Conservation (phyloP, 768 basidiomycete genomes). For the Gelatoporia subvermispora region DNA sequence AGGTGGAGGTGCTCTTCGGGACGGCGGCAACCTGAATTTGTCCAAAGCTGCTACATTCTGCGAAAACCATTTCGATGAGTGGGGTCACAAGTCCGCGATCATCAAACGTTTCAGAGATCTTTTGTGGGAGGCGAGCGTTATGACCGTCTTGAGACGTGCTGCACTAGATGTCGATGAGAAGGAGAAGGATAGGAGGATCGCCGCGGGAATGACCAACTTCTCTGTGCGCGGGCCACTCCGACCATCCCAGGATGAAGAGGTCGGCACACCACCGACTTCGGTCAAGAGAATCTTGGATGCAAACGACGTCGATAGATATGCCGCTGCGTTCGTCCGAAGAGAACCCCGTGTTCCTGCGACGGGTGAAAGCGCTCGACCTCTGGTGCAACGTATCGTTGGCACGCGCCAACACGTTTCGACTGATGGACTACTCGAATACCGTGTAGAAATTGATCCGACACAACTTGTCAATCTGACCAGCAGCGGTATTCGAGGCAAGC, state of each 20-base stretch:
- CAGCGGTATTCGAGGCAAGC: slow-evolving; percentile 25
- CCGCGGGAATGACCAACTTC: slow-evolving; percentile 11
- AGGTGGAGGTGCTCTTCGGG: slow-evolving; percentile 15
- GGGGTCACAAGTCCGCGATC: slow-evolving; percentile 17
- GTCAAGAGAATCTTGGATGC: slow-evolving; percentile 16
- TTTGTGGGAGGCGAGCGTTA: slow-evolving; percentile 19
- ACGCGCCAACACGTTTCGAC: slow-evolving; percentile 35
- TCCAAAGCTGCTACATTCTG: slow-evolving; percentile 20
- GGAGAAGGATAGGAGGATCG: slow-evolving; percentile 20
- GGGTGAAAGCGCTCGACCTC: slow-evolving; percentile 11
- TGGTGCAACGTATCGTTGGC: slow-evolving; percentile 31
- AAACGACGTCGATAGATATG: not conserved
- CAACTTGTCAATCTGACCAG: slow-evolving; percentile 29
- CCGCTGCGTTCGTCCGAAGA: slow-evolving; percentile 17
- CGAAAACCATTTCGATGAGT: slow-evolving; percentile 24
- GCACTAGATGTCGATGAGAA: slow-evolving; percentile 28
- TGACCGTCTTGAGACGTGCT: slow-evolving; percentile 18
- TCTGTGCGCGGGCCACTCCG: slow-evolving; percentile 18
- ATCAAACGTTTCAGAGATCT: slow-evolving; percentile 18
- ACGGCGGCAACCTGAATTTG: slow-evolving; percentile 18
- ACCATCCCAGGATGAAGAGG: slow-evolving; percentile 12
- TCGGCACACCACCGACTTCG: slow-evolving; percentile 19
- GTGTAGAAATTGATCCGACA: slow-evolving; percentile 33
- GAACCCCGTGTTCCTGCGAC: not conserved
- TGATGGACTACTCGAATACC: slow-evolving; percentile 38